Base-by-base conservation (phyloP, 192 early-diverging fungal species). In the Coemansia sp. region DNA sequence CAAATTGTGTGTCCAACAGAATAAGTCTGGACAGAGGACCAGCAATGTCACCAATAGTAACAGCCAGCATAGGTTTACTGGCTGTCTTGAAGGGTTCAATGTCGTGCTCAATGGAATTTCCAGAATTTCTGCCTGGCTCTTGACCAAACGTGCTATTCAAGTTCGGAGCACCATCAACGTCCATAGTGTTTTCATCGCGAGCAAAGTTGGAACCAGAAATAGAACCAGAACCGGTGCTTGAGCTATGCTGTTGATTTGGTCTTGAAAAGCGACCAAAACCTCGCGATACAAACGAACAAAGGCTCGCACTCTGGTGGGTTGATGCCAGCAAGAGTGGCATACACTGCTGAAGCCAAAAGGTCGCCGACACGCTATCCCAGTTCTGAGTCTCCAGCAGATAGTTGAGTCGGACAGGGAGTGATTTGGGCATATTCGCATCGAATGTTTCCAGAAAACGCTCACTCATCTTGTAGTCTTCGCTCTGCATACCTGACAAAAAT, bases 321-420 rank as follows among this genome's bases (percentile, higher is more conserved):
- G 86, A 85, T 15, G 94, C 92, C 60, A 98, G 66, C 10, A 99
- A 68, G 13, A 99, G 73, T 65, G 95, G 94, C 36, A 96, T 67
- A 0, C 95, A 93, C 62, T 98, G 97, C 61, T 92, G 90, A 39
- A 98, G 82, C 95, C 96, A 99, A 69, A 95, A 99, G 13, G 89
- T 87, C 48, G 83, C 78, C 0, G 87, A 85, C 11, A 99, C 85
- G 58, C 84, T 90, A 55, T 98, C 96, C 98, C 98, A 99, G 65
- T 93, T 98, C 74, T 99, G 98, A 11, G 93, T 88, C 39, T 89
- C 89, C 39, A 99, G 72, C 21, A 98, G 77, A 68, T 99, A 99
- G 43, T 90, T 91, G 13, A 99, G 80, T 6, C 98, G 84, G 22
- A 85, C 84, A 58, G 85, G 78, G n/a, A 96, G 71, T 1, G 86